Conservation (phyloP, 2,329 filamentous ascomycete species). For the Pleurostoma richardsiae region DNA sequence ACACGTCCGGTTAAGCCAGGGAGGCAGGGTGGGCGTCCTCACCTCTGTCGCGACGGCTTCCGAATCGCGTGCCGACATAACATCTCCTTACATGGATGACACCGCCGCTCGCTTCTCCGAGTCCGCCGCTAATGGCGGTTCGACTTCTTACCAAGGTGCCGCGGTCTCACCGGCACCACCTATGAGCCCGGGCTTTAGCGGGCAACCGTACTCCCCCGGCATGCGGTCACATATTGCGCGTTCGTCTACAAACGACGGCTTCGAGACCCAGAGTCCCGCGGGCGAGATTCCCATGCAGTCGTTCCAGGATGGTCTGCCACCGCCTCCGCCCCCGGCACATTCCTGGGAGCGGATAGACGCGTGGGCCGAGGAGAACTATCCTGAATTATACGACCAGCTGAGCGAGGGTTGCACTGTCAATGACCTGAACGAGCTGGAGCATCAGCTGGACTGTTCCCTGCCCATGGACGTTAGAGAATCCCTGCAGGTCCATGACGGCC, state of each 20-base stretch:
- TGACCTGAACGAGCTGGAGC: slow-evolving; percentile 94
- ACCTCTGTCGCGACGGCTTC: slow-evolving; percentile 85
- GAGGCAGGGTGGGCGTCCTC: slow-evolving; percentile 65
- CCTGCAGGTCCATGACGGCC: slow-evolving; percentile 86
- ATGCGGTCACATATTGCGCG: slow-evolving; percentile 73
- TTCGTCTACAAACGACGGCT: slow-evolving; percentile 57
- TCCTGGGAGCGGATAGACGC: slow-evolving; percentile 92
- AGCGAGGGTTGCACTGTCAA: slow-evolving; percentile 90
- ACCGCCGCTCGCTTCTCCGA: slow-evolving; percentile 44
- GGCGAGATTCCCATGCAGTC: slow-evolving; percentile 96
- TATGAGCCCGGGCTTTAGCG: slow-evolving; percentile 48
- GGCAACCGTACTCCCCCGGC: slow-evolving; percentile 82
- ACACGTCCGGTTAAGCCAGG: slow-evolving; percentile 79
- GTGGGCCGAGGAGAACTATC: slow-evolving; percentile 94
- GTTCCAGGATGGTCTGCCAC: slow-evolving; percentile 86
- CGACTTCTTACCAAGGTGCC: slow-evolving; percentile 57
- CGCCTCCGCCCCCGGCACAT: slow-evolving; percentile 79
- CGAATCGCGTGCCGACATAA: slow-evolving; percentile 83
- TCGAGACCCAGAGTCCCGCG: slow-evolving; percentile 62
- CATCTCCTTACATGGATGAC: slow-evolving; percentile 74
- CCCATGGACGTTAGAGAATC: slow-evolving; percentile 93
- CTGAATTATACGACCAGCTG: slow-evolving; percentile 88
- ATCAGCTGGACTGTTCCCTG: slow-evolving; percentile 89
- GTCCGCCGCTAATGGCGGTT: slow-evolving; percentile 43
- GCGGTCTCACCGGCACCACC: slow-evolving; percentile 40